Evolutionary conservation across 164 flowering plant genomes (phyloP).

Genomic region (Paratinospora sagittata): DNA sequence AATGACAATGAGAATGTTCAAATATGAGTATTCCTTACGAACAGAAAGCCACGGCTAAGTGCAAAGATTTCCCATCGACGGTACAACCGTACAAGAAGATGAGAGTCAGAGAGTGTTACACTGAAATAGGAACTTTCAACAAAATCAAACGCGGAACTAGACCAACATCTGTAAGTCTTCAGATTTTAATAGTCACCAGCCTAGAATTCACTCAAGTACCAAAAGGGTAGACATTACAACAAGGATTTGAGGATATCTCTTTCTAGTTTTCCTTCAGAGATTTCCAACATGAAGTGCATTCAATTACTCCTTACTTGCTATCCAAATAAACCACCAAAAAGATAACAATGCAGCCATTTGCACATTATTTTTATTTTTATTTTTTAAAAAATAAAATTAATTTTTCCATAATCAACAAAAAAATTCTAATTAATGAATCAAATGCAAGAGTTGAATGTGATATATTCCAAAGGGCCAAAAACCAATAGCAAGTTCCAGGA

Average conservation of each 20-base stretch:
- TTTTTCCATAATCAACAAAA: neutral
- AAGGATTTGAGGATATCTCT: neutral
- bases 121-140: neutral
- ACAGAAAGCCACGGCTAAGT: neutral
- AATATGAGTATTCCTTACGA: neutral
- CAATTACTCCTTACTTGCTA: neutral
- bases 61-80: neutral
- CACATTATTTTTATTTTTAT: neutral
- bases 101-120: neutral
- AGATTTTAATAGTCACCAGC: neutral
- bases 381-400: neutral
- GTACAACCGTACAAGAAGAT: neutral
- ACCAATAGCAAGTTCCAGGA: neutral
- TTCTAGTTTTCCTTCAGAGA: neutral
- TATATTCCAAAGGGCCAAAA: neutral
- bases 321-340: neutral
- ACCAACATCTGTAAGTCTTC: neutral
- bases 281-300: neutral
- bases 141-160: neutral
- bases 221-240: neutral
- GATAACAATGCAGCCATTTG: slow-evolving; percentile 2
- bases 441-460: neutral
- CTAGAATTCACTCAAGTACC: neutral
- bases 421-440: neutral
- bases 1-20: neutral